Base-by-base conservation (phyloP, 345 rosid species). In the Anacardium occidentale region DNA sequence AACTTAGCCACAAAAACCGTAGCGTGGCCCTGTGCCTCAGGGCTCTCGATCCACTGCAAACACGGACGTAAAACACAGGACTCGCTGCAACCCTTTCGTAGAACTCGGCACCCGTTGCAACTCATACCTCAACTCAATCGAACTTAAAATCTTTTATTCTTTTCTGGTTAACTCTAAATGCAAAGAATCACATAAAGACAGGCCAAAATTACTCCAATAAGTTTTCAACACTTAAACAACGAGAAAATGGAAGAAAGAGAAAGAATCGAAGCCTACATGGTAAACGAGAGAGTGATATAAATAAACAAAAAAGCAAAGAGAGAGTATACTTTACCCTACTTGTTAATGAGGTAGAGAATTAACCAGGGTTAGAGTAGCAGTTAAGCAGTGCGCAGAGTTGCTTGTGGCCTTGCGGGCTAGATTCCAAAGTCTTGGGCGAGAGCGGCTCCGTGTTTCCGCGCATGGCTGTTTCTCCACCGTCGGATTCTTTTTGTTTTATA, bases 361-460 rank as follows among this genome's bases (percentile, higher is more conserved):
- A 54, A 54, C 58, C 6, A 54, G 20, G 58, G 58, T 20, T 64
- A 50, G 56, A 61, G 45, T 22, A 70, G 73, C 56, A 64, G 37
- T 52, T 62, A 58, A 45, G 32, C 32, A 3, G 32, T 29, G 32
- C 3, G n/a, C n/a, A n/a, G n/a, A n/a, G n/a, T n/a, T n/a, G n/a
- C n/a, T n/a, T n/a, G n/a, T n/a, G n/a, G n/a, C n/a, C n/a, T 29
- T 29, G 1, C 34, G 61, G 80, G 73, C 70, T 66, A 76, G 86
- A 94, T 89, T 90, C 98, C 97, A 86, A 88, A 77, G 85, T 76
- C 78, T 72, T 90, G 90, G 97, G 92, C 82, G 77, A 48, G 63
- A 83, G 87, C 98, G 95, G 96, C 89, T 92, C 90, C 97, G 93
- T 87, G 90, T 94, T 84, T 88, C 97, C 98, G 98, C 98, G 85